Base-by-base conservation (phyloP, 148 eudicot genomes). In the Persicaria maculosa region DNA sequence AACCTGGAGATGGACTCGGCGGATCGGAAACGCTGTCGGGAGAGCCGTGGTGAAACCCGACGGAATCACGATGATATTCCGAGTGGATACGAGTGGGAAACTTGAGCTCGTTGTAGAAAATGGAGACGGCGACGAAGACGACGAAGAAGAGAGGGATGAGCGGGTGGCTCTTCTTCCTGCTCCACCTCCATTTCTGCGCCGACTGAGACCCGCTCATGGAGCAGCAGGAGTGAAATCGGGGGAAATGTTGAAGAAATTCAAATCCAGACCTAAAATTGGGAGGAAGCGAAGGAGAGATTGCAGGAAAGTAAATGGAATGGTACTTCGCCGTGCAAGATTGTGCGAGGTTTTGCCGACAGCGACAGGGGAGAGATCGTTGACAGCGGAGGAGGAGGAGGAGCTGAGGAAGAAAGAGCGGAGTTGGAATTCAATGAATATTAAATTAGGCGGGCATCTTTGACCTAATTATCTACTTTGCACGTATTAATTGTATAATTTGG, bases 161-260 rank as follows among this genome's bases (percentile, higher is more conserved):
- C 25, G 91, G 98, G 68, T 83, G 88, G 43, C 73, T 44, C 81
- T 80, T 84, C 77, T 77, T 89, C 81, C 86, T 88, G 75, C 78
- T 74, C 80, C 80, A 84, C 75, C 71, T 79, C 86, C 90, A 88
- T 62, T 72, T 84, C 53, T 83, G 84, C 77, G 75, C 83, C 93
- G 81, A 89, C 50, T 47, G 75, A 19, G 47, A 54, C 12, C 64
- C 54, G 71, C 54, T 65, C 71, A 50, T 17, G 17, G 50, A 48
- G 40, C 12, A 72, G 17, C 31, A 17, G 64, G 53, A 48, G 73
- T 17, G 72, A 22, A 54, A 47, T 36, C 19, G 10, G 62, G 69
- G 22, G 71, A 73, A 70, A 15, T 14, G 70, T 9, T 5, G 19
- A 2, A 3, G 12, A 40, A 40, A 46, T 1, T 31, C 70, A 65